Conservation (phyloP, 345 rosid species). For the Passiflora organensis region DNA sequence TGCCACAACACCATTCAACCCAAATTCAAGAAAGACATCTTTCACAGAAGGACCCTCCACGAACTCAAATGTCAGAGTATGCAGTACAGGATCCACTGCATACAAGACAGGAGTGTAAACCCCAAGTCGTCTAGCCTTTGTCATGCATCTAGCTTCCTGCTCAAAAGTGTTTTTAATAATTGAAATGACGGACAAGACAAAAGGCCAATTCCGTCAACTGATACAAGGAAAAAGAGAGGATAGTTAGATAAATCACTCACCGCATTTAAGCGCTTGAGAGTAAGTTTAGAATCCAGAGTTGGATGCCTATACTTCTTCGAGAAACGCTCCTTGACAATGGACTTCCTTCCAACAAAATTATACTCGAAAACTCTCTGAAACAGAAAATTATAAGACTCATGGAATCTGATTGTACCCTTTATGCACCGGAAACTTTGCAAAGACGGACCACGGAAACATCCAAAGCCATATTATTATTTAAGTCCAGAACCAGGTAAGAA, state of each 20-base stretch:
- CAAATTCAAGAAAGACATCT: constrained; percentile 73
- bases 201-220: too few relatives aligned
- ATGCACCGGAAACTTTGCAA: too few relatives aligned
- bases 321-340: constrained; percentile 78
- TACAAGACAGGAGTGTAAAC: constrained; percentile 73
- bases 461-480: too few relatives aligned
- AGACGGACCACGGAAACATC: too few relatives aligned
- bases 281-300: constrained; percentile 72
- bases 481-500: too few relatives aligned
- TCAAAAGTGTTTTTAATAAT: constrained; percentile 9
- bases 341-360: constrained; percentile 65
- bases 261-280: constrained; percentile 79
- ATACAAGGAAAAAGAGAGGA: neutral
- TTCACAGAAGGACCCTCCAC: constrained; percentile 78
- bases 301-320: constrained; percentile 98
- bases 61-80: constrained; percentile 75
- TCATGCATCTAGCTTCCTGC: constrained; percentile 94
- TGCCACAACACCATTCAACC: constrained; percentile 53
- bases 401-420: too few relatives aligned
- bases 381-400: neutral
- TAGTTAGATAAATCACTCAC: constrained; percentile 33
- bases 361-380: constrained; percentile 75
- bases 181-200: constrained; percentile 6
- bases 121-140: constrained; percentile 89
- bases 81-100: constrained; percentile 63